phyloP scores from a whole-genome alignment of 192 early-diverging fungal genomes.

The Podila epigama region DNA sequence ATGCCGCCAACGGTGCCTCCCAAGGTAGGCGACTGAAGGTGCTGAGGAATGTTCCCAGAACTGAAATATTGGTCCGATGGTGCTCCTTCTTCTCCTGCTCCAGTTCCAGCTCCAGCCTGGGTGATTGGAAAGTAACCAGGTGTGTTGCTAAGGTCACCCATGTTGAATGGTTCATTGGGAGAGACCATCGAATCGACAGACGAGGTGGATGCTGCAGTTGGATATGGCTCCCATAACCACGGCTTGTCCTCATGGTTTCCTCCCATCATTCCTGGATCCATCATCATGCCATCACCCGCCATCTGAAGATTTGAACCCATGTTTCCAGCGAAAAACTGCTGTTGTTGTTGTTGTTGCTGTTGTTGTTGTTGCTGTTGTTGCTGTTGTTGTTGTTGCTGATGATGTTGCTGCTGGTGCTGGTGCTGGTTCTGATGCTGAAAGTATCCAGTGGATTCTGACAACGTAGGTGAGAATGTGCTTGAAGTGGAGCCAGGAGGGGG shows the following conservation, averaged over 20 bases:
- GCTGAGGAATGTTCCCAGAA: not conserved
- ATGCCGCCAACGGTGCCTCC: not conserved
- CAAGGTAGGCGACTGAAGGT: conserved; percentile 18
- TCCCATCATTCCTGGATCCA: not conserved
- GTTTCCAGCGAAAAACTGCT: not conserved
- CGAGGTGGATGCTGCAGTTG: too few species aligned
- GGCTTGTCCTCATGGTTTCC: not conserved
- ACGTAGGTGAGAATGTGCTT: conserved; percentile 27
- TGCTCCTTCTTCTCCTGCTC: too few species aligned
- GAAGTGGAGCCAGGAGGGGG: conserved; percentile 21
- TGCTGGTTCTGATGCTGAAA: conserved; percentile 18
- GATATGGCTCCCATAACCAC: not conserved
- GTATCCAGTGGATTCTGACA: conserved; percentile 11
- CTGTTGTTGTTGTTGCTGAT: conserved; percentile 15
- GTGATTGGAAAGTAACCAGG: not conserved
- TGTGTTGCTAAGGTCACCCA: not conserved
- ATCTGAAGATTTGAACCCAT: not conserved
- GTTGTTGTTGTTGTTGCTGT: not conserved
- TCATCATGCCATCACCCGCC: not conserved
- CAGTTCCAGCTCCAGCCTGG: too few species aligned
- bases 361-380: conserved; percentile 5
- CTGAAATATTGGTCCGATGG: not conserved
- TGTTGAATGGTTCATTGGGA: not conserved
- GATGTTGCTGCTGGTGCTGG: conserved; percentile 14
- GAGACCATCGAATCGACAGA: too few species aligned